Evolutionary conservation across 2,329 filamentous ascomycete genomes (phyloP), one percentile per base, ranked within the genome.

Genomic region (Cladosporium sp.): DNA sequence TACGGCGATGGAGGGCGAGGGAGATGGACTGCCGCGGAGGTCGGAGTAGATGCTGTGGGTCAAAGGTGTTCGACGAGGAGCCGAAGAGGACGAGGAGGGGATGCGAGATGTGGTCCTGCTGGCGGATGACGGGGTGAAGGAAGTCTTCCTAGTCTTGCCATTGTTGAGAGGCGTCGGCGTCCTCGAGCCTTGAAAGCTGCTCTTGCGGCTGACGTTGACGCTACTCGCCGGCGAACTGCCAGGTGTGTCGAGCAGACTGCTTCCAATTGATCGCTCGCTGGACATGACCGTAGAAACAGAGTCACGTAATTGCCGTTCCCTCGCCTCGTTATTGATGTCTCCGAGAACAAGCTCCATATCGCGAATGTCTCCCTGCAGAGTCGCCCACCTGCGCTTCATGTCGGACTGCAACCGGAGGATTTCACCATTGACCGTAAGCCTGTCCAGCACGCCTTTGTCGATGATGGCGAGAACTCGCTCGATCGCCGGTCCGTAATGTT

Each of bases 401-500:
- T 97, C 91, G 6, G 83, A 81, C 62, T 96, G 86, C 27, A 97
- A 75, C 39, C 90, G 83, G 22, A 97, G 70, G 55, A 97, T 93
- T 70, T 97, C 93, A 39, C 93, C 93, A 64, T 99, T 97, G 50
- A 97, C 89, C 0, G 93, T 97, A 43, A 96, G 76, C n/a, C 93
- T 83, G 64, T 97, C 90, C 65, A 88, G 88, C 62, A 97, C 86
- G n/a, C 93, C 93, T 65, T 89, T 92, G 60, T 96, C 89, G 44
- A 97, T 96, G 64, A 97, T 95, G 34, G 86, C 84, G 15, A 97
- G 73, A 7, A 99, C 89, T 37, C 91, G 82, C 65, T 93, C 89
- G 65, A 99, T 95, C 1, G 93, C 92, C 8, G 91, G 89, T 1
- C 90, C 87, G 63, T 97, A 99, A 67, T 97, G 92, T 53, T 83